phyloP scores from a whole-genome alignment of 345 rosid species.

The Rhizophora apiculata region DNA sequence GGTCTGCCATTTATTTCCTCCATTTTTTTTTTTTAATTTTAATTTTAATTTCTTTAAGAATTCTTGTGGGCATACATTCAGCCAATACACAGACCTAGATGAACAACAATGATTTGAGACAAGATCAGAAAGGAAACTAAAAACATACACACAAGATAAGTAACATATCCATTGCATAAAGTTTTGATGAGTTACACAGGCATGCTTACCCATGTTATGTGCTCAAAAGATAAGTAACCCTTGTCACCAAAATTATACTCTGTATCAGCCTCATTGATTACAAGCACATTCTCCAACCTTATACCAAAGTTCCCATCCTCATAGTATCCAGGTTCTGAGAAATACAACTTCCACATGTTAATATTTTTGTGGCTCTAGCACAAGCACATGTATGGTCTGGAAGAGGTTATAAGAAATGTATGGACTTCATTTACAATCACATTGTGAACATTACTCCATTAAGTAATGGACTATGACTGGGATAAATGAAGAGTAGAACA shows the following conservation, averaged over 20 bases:
- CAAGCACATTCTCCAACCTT: slow-evolving; percentile 90
- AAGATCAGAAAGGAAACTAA: too few species aligned
- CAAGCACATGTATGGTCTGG: too few species aligned
- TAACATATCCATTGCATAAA: background rate
- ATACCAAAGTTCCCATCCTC: slow-evolving; percentile 95
- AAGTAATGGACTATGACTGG: too few species aligned
- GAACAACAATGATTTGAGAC: too few species aligned
- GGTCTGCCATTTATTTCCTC: too few species aligned
- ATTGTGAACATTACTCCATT: too few species aligned
- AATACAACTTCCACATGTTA: slow-evolving; percentile 9
- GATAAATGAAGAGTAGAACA: too few species aligned
- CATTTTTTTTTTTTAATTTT: too few species aligned
- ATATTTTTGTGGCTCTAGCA: background rate
- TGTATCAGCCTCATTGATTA: slow-evolving; percentile 65
- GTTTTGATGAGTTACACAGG: background rate
- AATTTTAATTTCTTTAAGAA: too few species aligned
- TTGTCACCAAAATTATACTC: slow-evolving; percentile 86
- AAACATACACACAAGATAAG: background rate
- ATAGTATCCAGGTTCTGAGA: slow-evolving; percentile 86
- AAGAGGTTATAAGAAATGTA: slow-evolving; percentile 12
- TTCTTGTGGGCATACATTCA: too few species aligned
- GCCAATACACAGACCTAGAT: too few species aligned
- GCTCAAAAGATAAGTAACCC: slow-evolving; percentile 89
- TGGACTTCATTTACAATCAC: too few species aligned
- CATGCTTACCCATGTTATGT: slow-evolving; percentile 87